These are phyloP conservation scores for Astragalus glycyphyllos DNA, from an alignment of 306 rosid genomes.

Conservation along the genomic window DNA sequence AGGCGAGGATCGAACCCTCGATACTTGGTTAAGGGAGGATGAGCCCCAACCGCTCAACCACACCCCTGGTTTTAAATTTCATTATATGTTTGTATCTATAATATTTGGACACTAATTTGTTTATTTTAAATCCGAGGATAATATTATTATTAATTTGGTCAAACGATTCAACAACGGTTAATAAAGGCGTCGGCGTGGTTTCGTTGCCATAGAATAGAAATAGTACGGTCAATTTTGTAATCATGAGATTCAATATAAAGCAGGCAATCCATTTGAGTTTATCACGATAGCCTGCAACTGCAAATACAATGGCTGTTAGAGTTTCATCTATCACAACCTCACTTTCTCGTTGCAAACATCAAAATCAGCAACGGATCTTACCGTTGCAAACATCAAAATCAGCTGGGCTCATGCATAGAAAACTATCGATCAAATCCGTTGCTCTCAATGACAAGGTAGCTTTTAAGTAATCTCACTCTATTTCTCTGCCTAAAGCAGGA, in stretches of 20 bases:
- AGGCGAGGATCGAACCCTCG: no score
- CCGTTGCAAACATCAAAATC: constrained; percentile 4
- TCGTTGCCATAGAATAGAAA: no score
- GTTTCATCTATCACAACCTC: constrained; percentile 17
- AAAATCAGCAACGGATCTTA: constrained; percentile 24
- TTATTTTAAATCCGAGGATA: no score
- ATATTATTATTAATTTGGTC: no score
- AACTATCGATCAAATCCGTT: constrained; percentile 7
- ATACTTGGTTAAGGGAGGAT: no score
- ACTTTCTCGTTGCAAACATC: neutral
- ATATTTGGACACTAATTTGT: no score
- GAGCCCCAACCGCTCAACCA: no score
- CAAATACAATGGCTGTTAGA: constrained; percentile 12
- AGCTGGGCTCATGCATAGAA: neutral
- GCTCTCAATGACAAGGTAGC: constrained; percentile 32
- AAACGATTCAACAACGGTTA: no score
- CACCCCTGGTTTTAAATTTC: no score
- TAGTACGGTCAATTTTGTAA: neutral
- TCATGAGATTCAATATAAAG: neutral
- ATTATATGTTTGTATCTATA: no score
- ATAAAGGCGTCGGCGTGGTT: no score
- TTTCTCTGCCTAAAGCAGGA: neutral
- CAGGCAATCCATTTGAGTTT: neutral
- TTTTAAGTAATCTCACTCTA: no score
- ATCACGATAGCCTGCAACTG: neutral